Conservation (phyloP, 192 early-diverging fungal species). For the Podila verticillata region DNA sequence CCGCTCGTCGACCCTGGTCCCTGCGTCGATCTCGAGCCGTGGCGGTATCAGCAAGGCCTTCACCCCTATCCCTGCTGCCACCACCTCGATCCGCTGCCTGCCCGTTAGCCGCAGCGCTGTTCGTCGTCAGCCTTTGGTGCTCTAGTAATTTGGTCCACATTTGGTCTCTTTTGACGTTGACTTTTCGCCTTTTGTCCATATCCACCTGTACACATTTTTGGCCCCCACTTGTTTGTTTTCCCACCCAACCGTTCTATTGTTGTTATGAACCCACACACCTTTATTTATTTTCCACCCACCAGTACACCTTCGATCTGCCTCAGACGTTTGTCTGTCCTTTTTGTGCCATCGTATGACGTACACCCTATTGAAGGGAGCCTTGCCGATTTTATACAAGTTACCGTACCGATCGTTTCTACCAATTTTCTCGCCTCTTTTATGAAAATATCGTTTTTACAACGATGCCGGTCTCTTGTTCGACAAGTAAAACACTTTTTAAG, state of each 20-base stretch:
- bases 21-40: slow-evolving; percentile 41
- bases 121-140: slow-evolving; percentile 48
- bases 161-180: background rate
- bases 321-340: background rate
- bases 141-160: slow-evolving; percentile 10
- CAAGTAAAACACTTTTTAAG: slow-evolving; percentile 39
- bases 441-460: background rate
- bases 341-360: slow-evolving; percentile 49
- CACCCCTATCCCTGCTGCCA: slow-evolving; percentile 36
- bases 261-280: slow-evolving; percentile 10
- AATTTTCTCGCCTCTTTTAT: background rate
- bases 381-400: slow-evolving; percentile 45
- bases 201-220: slow-evolving; percentile 7
- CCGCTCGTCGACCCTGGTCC: slow-evolving; percentile 40
- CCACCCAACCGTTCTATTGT: background rate
- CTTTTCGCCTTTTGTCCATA: background rate
- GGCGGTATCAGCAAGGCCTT: slow-evolving; percentile 47
- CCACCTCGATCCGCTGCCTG: slow-evolving; percentile 45
- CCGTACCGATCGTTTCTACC: slow-evolving; percentile 39
- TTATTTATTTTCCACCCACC: background rate
- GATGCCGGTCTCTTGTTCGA: slow-evolving; percentile 51
- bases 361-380: slow-evolving; percentile 46
- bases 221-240: background rate
- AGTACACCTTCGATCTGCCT: slow-evolving; percentile 51
- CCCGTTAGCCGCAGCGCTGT: slow-evolving; percentile 26